These are phyloP conservation scores for Tolypocladium tropicale DNA, from an alignment of 2,329 filamentous ascomycete genomes.

Conservation along the genomic window DNA sequence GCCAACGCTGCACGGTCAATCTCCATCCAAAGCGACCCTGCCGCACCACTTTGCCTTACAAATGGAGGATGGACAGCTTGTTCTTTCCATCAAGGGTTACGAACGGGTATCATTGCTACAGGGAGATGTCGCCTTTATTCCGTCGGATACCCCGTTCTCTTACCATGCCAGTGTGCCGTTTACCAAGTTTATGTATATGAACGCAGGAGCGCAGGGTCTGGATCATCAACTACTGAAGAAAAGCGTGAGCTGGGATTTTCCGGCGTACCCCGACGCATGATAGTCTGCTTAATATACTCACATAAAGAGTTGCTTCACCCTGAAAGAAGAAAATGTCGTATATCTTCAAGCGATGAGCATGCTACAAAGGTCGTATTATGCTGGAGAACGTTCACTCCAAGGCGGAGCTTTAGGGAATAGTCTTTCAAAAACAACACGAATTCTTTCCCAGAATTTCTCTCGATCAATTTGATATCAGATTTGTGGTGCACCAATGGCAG, in stretches of 20 bases:
- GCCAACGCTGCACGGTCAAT: conserved; percentile 6
- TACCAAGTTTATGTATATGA: conserved; percentile 17
- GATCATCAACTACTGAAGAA: conserved; percentile 12
- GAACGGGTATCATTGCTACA: conserved; percentile 10
- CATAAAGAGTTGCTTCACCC: no score
- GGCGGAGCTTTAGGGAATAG: no score
- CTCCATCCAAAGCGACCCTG: conserved; percentile 3
- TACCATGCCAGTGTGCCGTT: conserved; percentile 13
- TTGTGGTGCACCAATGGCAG: no score
- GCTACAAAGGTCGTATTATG: no score
- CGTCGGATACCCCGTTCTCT: conserved; percentile 8
- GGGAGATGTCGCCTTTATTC: conserved; percentile 17
- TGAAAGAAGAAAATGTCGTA: no score
- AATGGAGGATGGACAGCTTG: conserved; percentile 15
- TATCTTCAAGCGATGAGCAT: no score
- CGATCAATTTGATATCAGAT: no score
- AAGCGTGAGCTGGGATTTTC: conserved; percentile 10
- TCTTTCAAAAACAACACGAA: no score
- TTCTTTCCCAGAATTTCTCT: no score
- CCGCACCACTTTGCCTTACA: conserved; percentile 12
- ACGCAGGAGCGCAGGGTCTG: conserved; percentile 12
- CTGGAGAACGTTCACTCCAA: no score
- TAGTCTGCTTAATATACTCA: no score
- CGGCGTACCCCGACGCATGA: conserved; percentile 7
- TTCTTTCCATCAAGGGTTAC: conserved; percentile 12